Conservation (phyloP, 768 basidiomycete species). For the Pleurotus sapidus region DNA sequence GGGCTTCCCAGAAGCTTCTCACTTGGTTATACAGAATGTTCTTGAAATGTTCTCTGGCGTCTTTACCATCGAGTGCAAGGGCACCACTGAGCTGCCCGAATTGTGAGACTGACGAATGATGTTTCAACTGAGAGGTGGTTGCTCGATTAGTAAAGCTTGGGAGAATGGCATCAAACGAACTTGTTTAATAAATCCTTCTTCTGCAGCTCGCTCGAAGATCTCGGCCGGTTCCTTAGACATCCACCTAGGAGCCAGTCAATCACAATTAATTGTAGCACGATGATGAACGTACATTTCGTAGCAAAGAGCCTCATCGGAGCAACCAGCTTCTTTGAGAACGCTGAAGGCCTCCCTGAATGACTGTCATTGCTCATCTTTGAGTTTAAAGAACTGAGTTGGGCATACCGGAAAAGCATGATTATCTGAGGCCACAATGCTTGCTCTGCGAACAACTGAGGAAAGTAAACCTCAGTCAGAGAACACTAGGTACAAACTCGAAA, state of each 20-base stretch:
- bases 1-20: slow-evolving; percentile 2
- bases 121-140: slow-evolving; percentile 41
- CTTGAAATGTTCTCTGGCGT: slow-evolving; percentile 49
- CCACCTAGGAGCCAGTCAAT: slow-evolving; percentile 39
- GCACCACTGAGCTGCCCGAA: slow-evolving; percentile 61
- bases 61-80: slow-evolving; percentile 50
- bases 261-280: not conserved
- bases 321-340: slow-evolving; percentile 60
- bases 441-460: slow-evolving; percentile 26
- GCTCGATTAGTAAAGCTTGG: not conserved
- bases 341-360: slow-evolving; percentile 51
- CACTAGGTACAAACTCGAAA: not conserved
- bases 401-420: slow-evolving; percentile 56
- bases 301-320: slow-evolving; percentile 64
- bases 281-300: slow-evolving; percentile 54
- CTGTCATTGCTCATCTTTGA: not conserved
- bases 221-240: slow-evolving; percentile 73
- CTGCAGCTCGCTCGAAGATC: slow-evolving; percentile 65
- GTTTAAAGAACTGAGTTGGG: not conserved
- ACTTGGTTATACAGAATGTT: slow-evolving; percentile 59
- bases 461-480: not conserved
- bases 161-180: slow-evolving; percentile 21
- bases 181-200: slow-evolving; percentile 62
- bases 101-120: slow-evolving; percentile 60
- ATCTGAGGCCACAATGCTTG: slow-evolving; percentile 69